Evolutionary conservation across 495 filamentous ascomycete species (phyloP).

Genomic region (Aspergillus carlsbadensis): DNA sequence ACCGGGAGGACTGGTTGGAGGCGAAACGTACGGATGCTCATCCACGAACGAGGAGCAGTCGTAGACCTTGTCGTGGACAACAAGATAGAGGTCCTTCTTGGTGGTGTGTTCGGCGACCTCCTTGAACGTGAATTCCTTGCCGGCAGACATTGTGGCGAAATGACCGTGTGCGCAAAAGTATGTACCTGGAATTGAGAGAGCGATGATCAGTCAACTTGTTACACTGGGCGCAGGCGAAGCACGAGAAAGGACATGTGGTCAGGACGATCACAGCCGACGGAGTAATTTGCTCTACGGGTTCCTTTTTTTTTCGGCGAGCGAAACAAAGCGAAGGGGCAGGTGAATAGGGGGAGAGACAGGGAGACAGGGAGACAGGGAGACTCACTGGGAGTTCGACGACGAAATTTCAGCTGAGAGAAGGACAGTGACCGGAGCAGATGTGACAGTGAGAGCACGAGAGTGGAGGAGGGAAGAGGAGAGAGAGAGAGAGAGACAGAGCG

Average conservation of each 20-base stretch:
- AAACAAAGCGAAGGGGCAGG: not conserved
- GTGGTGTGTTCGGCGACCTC: slow-evolving; percentile 85
- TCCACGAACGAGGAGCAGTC: slow-evolving; percentile 84
- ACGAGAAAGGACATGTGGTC: not conserved
- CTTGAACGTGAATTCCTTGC: slow-evolving; percentile 74
- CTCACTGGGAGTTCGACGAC: slow-evolving; percentile 1
- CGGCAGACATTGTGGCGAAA: slow-evolving; percentile 57
- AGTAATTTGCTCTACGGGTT: not conserved
- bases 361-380: not conserved
- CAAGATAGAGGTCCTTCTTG: slow-evolving; percentile 93
- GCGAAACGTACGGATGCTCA: slow-evolving; percentile 91
- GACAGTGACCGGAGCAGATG: slow-evolving; percentile 5
- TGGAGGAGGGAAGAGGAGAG: slow-evolving; percentile 9
- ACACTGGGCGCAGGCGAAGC: not conserved
- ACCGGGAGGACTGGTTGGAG: not conserved
- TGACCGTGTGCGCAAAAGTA: not conserved
- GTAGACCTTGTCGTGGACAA: slow-evolving; percentile 97
- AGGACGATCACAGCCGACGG: not conserved
- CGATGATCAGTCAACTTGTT: slow-evolving; percentile 10
- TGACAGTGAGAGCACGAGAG: slow-evolving; percentile 11
- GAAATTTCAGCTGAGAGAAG: slow-evolving; percentile 1
- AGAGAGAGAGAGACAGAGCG: slow-evolving; percentile 7
- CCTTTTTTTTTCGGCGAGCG: not conserved
- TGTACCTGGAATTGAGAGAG: not conserved
- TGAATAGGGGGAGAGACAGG: not conserved